Base-by-base conservation (phyloP, 345 rosid genomes). In the Zanthoxylum bungeanum region DNA sequence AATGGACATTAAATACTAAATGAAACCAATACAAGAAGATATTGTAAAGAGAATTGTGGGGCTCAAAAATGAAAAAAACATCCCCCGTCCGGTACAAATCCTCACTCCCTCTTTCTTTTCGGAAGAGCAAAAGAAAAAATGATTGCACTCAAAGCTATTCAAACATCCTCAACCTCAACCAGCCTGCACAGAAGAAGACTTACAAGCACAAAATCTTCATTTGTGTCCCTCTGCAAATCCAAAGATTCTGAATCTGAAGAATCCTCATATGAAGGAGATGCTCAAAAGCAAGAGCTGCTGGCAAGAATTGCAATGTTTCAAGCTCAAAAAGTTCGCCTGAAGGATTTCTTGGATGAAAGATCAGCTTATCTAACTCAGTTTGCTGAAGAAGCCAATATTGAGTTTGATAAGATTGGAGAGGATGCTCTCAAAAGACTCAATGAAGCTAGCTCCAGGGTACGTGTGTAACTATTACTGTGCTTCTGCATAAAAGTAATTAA, bases 291-390 rank as follows among this genome's bases (percentile, higher is more conserved):
- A 79, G 99, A 95, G 60, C 79, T 89, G 78, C 89, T 95, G 46
- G 97, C 89, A 14, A 84, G 85, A 58, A 92, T 95, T 62, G 97
- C 93, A 31, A 88, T 92, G 96, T 81, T 95, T 46, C 93, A 95
- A 73, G 56, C 96, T 60, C 85, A 91, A 7, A 92, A 95, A 69
- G 93, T 92, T 72, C 91, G 94, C 17, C 89, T 91, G 71, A 86
- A 94, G 0, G 96, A 87, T 64, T 95, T 85, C 72, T 72, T 95
- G 55, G 99, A 95, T 46, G 93, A 92, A 72, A 75, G 83, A 66
- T 83, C 99, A n/a, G 85, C 78, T 60, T 86, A 88, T 79, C 84
- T 95, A 68, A 87, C 93, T 70, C 84, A 91, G 53, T 91, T 88
- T 69, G 96, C 90, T 4, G 97, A 95, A 82, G 94, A 95, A 80